These are phyloP conservation scores for Yarrowia osloensis DNA, from an alignment of 805 yeast genomes.

Conservation along the genomic window DNA sequence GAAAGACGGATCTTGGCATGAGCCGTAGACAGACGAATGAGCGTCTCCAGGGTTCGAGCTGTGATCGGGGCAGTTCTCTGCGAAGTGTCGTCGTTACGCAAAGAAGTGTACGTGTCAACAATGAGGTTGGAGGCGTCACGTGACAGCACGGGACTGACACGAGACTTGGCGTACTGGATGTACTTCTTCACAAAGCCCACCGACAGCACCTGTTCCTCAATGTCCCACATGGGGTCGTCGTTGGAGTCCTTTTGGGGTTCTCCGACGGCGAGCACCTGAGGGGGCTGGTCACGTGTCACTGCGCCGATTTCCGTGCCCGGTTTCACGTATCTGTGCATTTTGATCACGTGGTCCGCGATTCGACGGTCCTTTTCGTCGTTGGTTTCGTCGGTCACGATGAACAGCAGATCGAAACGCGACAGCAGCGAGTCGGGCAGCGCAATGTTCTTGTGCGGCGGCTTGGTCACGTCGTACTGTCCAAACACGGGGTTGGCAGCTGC, in stretches of 20 bases:
- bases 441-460: constrained; percentile 94
- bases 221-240: constrained; percentile 49
- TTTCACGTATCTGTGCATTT: constrained; percentile 88
- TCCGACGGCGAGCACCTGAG: constrained; percentile 79
- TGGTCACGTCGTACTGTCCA: constrained; percentile 94
- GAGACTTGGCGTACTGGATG: constrained; percentile 88
- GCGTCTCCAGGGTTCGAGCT: constrained; percentile 95
- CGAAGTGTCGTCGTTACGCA: constrained; percentile 65
- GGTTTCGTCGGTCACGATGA: constrained; percentile 94
- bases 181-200: constrained; percentile 89
- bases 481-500: constrained; percentile 98
- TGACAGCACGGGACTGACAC: constrained; percentile 78
- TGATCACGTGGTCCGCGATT: constrained; percentile 90
- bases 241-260: constrained; percentile 53
- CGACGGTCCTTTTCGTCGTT: constrained; percentile 79
- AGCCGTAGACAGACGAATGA: constrained; percentile 92
- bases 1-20: constrained; percentile 95
- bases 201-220: constrained; percentile 55
- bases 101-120: constrained; percentile 73
- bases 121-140: constrained; percentile 77
- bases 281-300: constrained; percentile 78
- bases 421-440: constrained; percentile 95
- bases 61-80: constrained; percentile 85
- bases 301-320: constrained; percentile 90
- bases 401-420: constrained; percentile 93